Percentiles rank a stretch among this genome's conserved stretches.
These are phyloP conservation scores for Syzygium jambos DNA, from an alignment of 345 rosid species.

Conservation along the genomic window DNA sequence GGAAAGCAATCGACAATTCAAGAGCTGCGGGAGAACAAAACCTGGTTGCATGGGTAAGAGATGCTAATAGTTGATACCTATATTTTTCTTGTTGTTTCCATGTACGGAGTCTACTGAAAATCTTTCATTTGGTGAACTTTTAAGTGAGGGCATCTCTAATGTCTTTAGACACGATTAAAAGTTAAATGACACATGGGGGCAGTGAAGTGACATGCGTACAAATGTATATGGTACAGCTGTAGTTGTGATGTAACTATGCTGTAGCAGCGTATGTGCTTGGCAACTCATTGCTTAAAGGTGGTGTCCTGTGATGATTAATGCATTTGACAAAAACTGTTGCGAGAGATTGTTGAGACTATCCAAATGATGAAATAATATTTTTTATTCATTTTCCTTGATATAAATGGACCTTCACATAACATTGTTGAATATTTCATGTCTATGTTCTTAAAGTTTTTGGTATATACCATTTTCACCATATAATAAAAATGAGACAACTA, in stretches of 20 bases:
- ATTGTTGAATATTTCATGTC: neutral
- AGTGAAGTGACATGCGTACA: neutral
- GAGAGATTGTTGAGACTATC: neutral
- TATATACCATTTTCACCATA: neutral
- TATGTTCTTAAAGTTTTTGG: neutral
- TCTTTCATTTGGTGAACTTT: neutral
- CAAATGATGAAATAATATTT: neutral
- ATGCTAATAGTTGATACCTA: neutral
- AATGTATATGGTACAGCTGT: neutral
- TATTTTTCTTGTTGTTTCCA: neutral
- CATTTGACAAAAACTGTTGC: neutral
- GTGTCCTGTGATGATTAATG: neutral
- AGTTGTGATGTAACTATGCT: neutral
- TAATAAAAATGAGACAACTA: neutral
- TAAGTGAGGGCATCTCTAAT: neutral
- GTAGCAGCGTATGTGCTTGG: neutral
- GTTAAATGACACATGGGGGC: neutral
- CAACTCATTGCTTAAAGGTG: neutral
- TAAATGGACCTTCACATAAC: neutral
- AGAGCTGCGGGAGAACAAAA: constrained; percentile 67
- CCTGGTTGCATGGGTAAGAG: constrained; percentile 81
- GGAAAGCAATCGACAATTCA: constrained; percentile 74
- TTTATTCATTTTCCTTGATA: too few relatives aligned
- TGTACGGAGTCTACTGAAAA: neutral
- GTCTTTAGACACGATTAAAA: neutral